Percentiles rank a stretch among this genome's conserved stretches.
phyloP scores from a whole-genome alignment of 2,329 filamentous ascomycete species.

The Mycocentrospora acerina region DNA sequence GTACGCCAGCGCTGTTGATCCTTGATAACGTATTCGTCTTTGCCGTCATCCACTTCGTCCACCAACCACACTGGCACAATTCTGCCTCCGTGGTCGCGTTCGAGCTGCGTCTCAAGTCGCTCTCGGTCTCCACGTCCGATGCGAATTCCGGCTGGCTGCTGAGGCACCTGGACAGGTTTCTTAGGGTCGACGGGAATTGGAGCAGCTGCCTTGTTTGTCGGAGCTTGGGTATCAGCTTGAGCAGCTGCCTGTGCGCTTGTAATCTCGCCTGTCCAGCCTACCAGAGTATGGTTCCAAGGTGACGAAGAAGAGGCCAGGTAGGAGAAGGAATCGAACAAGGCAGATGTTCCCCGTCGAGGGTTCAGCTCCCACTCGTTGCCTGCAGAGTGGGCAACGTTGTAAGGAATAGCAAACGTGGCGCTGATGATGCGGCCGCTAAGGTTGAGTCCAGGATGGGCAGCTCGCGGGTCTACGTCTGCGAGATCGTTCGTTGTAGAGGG shows the following conservation, averaged over 20 bases:
- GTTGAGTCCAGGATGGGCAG: constrained; percentile 58
- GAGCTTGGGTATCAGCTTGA: constrained; percentile 49
- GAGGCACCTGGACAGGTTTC: constrained; percentile 57
- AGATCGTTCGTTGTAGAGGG: constrained; percentile 42
- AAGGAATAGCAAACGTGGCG: constrained; percentile 64
- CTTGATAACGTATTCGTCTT: constrained; percentile 70
- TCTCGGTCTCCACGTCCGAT: constrained; percentile 70
- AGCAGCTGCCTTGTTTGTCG: constrained; percentile 71
- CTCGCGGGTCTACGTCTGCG: constrained; percentile 55
- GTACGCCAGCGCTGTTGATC: constrained; percentile 85
- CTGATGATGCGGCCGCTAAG: constrained; percentile 65
- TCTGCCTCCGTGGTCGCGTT: constrained; percentile 71
- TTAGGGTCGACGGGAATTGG: constrained; percentile 72
- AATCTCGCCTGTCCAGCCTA: constrained; percentile 90
- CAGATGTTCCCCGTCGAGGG: constrained; percentile 81
- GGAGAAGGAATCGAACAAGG: constrained; percentile 86
- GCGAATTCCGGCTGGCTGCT: constrained; percentile 67
- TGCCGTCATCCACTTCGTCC: constrained; percentile 70
- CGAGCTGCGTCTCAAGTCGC: constrained; percentile 72
- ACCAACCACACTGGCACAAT: constrained; percentile 88
- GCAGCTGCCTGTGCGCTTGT: constrained; percentile 33
- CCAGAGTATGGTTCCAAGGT: constrained; percentile 87
- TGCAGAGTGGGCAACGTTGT: constrained; percentile 56
- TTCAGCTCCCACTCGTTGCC: constrained; percentile 67
- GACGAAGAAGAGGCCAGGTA: constrained; percentile 82